Conservation (phyloP, 1,284 basidiomycete species). For the Trichosporon coremiiforme region DNA sequence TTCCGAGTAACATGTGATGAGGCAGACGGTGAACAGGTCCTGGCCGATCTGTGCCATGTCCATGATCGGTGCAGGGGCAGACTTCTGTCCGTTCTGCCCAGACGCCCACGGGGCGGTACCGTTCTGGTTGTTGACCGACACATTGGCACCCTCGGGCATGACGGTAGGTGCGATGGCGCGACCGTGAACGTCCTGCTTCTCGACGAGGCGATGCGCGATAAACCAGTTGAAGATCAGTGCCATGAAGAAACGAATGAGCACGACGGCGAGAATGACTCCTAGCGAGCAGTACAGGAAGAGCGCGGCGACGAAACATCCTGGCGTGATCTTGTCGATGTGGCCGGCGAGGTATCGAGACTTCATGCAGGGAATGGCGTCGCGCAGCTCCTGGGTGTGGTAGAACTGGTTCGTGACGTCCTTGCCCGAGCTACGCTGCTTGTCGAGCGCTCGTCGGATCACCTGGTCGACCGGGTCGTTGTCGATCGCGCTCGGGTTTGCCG, state of each 20-base stretch:
- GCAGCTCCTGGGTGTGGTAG: constrained; percentile 68
- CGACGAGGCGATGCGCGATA: constrained; percentile 75
- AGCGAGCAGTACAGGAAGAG: constrained; percentile 90
- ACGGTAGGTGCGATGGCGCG: constrained; percentile 88
- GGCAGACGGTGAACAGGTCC: constrained; percentile 90
- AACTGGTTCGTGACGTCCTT: constrained; percentile 89
- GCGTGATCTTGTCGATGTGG: constrained; percentile 92
- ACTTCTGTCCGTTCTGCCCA: constrained; percentile 29
- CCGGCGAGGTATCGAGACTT: constrained; percentile 84
- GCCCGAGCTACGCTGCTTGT: constrained; percentile 63
- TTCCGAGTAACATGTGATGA: constrained; percentile 98
- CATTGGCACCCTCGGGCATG: constrained; percentile 90
- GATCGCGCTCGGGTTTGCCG: constrained; percentile 69
- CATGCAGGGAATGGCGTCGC: constrained; percentile 74
- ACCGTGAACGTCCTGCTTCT: constrained; percentile 68
- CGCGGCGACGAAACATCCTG: constrained; percentile 89
- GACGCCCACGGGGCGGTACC: constrained; percentile 91
- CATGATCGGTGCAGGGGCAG: constrained; percentile 66
- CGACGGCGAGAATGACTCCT: constrained; percentile 85
- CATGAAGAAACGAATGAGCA: constrained; percentile 91
- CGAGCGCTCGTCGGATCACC: constrained; percentile 75
- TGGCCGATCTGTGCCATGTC: constrained; percentile 83
- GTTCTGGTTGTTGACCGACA: constrained; percentile 79
- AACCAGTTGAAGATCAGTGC: constrained; percentile 97
- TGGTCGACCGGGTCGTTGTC: constrained; percentile 76